A percentile compares a stretch with the other conserved stretches of the same genome.
Evolutionary conservation across 208 protist genomes (phyloP).

Genomic region (Acanthamoeba triangularis): DNA sequence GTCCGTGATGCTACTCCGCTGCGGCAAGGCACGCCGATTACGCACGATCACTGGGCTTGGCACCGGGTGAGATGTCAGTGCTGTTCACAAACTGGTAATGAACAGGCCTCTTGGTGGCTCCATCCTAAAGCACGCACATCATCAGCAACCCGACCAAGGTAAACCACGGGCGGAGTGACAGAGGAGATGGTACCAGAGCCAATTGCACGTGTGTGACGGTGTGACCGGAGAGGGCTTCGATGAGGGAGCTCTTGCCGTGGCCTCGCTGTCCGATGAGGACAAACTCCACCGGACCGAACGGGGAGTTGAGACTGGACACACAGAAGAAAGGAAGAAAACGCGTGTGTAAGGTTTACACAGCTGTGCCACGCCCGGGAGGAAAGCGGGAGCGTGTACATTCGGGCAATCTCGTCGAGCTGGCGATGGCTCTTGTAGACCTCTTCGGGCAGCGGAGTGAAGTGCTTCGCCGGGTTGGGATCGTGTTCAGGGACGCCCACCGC

Average conservation of each 20-base stretch:
- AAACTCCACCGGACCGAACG: slow-evolving; percentile 16
- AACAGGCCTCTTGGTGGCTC: slow-evolving; percentile 38
- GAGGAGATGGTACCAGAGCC: neutral
- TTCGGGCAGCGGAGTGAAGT: slow-evolving; percentile 21
- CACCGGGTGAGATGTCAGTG: neutral
- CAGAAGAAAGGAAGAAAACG: neutral
- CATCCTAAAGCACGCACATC: slow-evolving; percentile 5
- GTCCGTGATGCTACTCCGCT: neutral
- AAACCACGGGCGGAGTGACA: neutral
- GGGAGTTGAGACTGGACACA: slow-evolving; percentile 6
- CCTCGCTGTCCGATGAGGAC: slow-evolving; percentile 46
- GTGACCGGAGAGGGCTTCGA: slow-evolving; percentile 52
- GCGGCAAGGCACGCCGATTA: too few relatives aligned
- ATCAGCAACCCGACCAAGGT: neutral
- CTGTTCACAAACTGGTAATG: slow-evolving; percentile 62
- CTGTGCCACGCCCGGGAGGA: neutral
- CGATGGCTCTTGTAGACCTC: slow-evolving; percentile 57
- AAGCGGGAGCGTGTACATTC: neutral
- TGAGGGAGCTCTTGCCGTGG: slow-evolving; percentile 53
- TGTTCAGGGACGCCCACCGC: neutral
- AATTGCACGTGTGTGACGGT: neutral
- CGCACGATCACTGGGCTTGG: neutral
- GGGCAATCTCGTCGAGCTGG: slow-evolving; percentile 39
- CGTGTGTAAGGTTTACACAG: too few relatives aligned
- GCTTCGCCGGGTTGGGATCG: slow-evolving; percentile 2